Percentiles rank a stretch among this genome's conserved stretches.
Evolutionary conservation across 345 rosid species (phyloP).

Genomic region (Salix suchowensis): DNA sequence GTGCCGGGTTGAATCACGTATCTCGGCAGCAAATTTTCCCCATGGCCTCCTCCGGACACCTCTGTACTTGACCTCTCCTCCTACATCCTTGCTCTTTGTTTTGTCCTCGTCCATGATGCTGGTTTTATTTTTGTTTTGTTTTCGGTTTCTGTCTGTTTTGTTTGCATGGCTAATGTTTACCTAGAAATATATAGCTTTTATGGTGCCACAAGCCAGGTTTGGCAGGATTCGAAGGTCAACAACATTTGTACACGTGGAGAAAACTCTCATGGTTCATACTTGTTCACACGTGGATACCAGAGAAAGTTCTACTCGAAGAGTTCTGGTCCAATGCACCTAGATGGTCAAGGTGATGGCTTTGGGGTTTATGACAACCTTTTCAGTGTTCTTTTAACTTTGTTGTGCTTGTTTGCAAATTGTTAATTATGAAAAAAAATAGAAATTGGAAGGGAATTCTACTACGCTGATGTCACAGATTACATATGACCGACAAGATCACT

Average conservation of each 20-base stretch:
- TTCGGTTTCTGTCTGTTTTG: not conserved
- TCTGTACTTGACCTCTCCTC: slow-evolving; percentile 48
- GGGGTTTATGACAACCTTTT: not conserved
- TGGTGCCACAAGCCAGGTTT: slow-evolving; percentile 1
- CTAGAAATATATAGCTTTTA: slow-evolving; percentile 5
- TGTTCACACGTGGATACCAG: slow-evolving; percentile 17
- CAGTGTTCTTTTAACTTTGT: not conserved
- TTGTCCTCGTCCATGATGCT: slow-evolving; percentile 29
- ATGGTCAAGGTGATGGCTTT: slow-evolving; percentile 54
- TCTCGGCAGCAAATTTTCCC: slow-evolving; percentile 94
- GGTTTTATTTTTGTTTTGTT: not conserved
- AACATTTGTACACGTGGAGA: slow-evolving; percentile 13
- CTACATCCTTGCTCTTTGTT: not conserved
- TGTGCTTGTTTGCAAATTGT: not conserved
- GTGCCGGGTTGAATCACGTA: slow-evolving; percentile 64
- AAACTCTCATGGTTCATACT: not conserved
- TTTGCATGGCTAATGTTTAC: slow-evolving; percentile 26
- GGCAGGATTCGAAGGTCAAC: not conserved
- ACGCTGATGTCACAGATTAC: not conserved
- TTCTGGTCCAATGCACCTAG: slow-evolving; percentile 41
- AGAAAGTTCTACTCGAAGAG: slow-evolving; percentile 19
- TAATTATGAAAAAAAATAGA: not conserved
- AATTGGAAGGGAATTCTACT: not conserved
- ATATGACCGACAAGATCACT: not conserved
- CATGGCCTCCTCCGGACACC: slow-evolving; percentile 86